Conservation (phyloP, 495 filamentous ascomycete species). For the Penicillium samsonianum region DNA sequence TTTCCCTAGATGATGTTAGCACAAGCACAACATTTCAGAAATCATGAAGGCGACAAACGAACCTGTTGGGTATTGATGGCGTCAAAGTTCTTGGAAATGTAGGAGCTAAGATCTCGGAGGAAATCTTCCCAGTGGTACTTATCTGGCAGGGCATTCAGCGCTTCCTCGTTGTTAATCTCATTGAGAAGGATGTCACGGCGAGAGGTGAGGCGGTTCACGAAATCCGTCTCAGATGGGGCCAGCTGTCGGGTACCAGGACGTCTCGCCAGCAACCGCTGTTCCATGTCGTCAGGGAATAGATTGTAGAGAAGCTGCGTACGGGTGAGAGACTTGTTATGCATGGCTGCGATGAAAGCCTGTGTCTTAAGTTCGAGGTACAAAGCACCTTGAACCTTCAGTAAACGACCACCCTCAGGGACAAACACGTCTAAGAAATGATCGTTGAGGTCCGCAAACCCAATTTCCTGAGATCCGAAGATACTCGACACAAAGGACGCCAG, state of each 20-base stretch:
- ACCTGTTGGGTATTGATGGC: slow-evolving; percentile 58
- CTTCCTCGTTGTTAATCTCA: slow-evolving; percentile 61
- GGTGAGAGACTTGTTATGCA: slow-evolving; percentile 62
- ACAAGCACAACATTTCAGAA: neutral
- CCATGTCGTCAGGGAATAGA: slow-evolving; percentile 71
- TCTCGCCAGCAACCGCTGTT: slow-evolving; percentile 61
- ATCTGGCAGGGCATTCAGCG: slow-evolving; percentile 63
- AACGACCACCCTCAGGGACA: slow-evolving; percentile 68
- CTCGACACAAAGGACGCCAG: slow-evolving; percentile 82
- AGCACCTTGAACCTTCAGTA: slow-evolving; percentile 70
- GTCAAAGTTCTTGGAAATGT: slow-evolving; percentile 74
- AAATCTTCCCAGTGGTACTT: slow-evolving; percentile 84
- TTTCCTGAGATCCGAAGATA: slow-evolving; percentile 80
- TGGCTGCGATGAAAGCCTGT: slow-evolving; percentile 75
- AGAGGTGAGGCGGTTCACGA: slow-evolving; percentile 63
- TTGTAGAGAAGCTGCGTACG: slow-evolving; percentile 69
- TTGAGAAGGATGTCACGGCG: slow-evolving; percentile 67
- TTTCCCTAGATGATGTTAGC: slow-evolving; percentile 40
- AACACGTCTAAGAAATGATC: slow-evolving; percentile 85
- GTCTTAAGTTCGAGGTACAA: slow-evolving; percentile 85
- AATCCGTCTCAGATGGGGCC: slow-evolving; percentile 71
- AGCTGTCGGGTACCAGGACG: slow-evolving; percentile 66
- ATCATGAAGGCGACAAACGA: slow-evolving; percentile 7
- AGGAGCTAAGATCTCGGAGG: slow-evolving; percentile 67
- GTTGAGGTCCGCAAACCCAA: slow-evolving; percentile 79